Evolutionary conservation across 495 filamentous ascomycete species (phyloP).

Genomic region (Neurospora sp.): DNA sequence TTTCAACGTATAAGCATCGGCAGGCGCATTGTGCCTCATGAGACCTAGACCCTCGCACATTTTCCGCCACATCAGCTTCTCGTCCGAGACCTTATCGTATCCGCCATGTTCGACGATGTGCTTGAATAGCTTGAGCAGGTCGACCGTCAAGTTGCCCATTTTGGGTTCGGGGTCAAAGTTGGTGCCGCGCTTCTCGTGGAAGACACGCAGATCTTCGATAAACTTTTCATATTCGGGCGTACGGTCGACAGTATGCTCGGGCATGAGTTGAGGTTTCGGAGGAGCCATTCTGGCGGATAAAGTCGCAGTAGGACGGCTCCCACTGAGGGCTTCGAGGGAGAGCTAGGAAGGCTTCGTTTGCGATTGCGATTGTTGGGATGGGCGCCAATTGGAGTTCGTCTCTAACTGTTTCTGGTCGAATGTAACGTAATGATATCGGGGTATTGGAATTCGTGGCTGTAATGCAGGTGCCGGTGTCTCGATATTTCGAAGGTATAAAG

Average conservation of each 20-base stretch:
- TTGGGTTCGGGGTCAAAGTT: conserved; percentile 61
- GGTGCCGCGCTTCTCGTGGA: conserved; percentile 65
- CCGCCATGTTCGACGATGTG: conserved; percentile 60
- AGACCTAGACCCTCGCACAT: conserved; percentile 56
- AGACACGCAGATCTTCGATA: conserved; percentile 52
- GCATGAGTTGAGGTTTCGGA: conserved; percentile 19
- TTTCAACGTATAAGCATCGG: conserved; percentile 67
- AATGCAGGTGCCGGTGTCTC: not conserved
- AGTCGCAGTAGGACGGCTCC: conserved; percentile 14
- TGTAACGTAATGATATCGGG: not conserved
- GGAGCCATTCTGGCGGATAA: conserved; percentile 26
- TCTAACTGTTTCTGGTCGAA: not conserved
- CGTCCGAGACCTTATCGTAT: conserved; percentile 70
- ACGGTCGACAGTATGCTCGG: conserved; percentile 33
- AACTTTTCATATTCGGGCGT: conserved; percentile 61
- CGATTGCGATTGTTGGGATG: not conserved
- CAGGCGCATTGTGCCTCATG: conserved; percentile 51
- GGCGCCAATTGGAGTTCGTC: not conserved
- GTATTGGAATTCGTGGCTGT: not conserved
- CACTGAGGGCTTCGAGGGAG: not conserved
- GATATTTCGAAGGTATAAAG: not conserved
- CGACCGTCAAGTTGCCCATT: conserved; percentile 59
- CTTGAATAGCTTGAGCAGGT: conserved; percentile 62
- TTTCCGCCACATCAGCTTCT: conserved; percentile 69
- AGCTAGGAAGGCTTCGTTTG: not conserved